These are phyloP conservation scores for Saccharomyces hybrid DNA, from an alignment of 1,139 yeast genomes.

Conservation along the genomic window DNA sequence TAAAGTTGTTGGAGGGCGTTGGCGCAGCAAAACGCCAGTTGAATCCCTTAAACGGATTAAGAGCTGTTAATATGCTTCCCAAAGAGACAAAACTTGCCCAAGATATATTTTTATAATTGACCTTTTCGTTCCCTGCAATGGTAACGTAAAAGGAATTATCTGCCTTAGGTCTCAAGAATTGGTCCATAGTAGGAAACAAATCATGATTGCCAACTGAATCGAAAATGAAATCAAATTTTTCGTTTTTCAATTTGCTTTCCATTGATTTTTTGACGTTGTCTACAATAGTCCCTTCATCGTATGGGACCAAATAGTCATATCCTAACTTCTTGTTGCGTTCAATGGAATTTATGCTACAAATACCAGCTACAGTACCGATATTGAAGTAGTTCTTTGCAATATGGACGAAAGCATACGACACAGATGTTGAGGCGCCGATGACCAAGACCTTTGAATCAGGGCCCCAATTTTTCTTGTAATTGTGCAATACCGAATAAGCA, in stretches of 20 bases:
- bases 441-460: constrained; percentile 24
- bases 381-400: constrained; percentile 27
- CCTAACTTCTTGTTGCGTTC: constrained; percentile 42
- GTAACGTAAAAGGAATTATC: constrained; percentile 42
- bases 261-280: constrained; percentile 32
- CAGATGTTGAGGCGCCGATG: constrained; percentile 31
- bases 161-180: constrained; percentile 37
- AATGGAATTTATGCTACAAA: constrained; percentile 39
- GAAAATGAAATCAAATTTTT: constrained; percentile 41
- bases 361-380: constrained; percentile 34
- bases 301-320: constrained; percentile 47
- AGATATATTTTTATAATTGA: constrained; percentile 19
- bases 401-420: constrained; percentile 23
- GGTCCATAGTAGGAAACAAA: constrained; percentile 32
- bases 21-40: constrained; percentile 27
- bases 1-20: constrained; percentile 23
- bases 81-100: background rate
- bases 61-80: background rate
- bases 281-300: constrained; percentile 35
- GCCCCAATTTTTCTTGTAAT: constrained; percentile 15
- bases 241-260: constrained; percentile 28
- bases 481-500: constrained; percentile 18
- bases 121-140: constrained; percentile 43
- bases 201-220: constrained; percentile 43
- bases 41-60: constrained; percentile 37